These are phyloP conservation scores for Mollisiaceae sp. DNA, from an alignment of 2,329 filamentous ascomycete species.

Conservation along the genomic window DNA sequence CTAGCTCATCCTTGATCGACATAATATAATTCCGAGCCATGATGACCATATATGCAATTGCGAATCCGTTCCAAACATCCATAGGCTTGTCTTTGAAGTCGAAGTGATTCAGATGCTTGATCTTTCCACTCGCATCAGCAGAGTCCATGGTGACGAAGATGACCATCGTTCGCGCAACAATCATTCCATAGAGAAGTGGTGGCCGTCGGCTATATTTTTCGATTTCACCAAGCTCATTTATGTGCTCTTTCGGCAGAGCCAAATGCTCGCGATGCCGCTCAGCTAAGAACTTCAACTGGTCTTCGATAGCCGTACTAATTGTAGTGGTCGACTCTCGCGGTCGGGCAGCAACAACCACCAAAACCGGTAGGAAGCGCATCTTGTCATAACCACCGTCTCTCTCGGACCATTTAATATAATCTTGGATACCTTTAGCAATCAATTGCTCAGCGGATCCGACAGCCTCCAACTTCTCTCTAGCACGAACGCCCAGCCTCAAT, in stretches of 20 bases:
- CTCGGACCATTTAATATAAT: slow-evolving; percentile 44
- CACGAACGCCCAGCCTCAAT: slow-evolving; percentile 36
- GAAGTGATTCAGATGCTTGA: slow-evolving; percentile 38
- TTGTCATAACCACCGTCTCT: slow-evolving; percentile 41
- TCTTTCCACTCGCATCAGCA: slow-evolving; percentile 33
- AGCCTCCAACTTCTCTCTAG: slow-evolving; percentile 31
- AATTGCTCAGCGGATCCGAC: slow-evolving; percentile 33
- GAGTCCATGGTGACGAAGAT: slow-evolving; percentile 43
- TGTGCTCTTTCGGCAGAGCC: slow-evolving; percentile 21
- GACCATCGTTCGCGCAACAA: slow-evolving; percentile 37
- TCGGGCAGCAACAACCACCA: slow-evolving; percentile 31
- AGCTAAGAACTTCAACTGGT: slow-evolving; percentile 39
- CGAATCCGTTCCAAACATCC: slow-evolving; percentile 45
- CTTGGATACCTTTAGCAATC: slow-evolving; percentile 39
- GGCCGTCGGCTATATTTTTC: slow-evolving; percentile 35
- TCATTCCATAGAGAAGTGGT: slow-evolving; percentile 44
- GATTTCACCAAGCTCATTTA: slow-evolving; percentile 31
- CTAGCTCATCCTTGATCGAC: slow-evolving; percentile 39
- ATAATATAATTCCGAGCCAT: slow-evolving; percentile 41
- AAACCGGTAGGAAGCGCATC: slow-evolving; percentile 40
- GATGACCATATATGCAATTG: slow-evolving; percentile 41
- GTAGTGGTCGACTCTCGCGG: slow-evolving; percentile 30
- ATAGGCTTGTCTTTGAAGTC: slow-evolving; percentile 39
- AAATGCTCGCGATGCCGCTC: slow-evolving; percentile 36
- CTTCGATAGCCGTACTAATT: slow-evolving; percentile 32